Evolutionary conservation across 2,329 filamentous ascomycete species (phyloP), one percentile per base, ranked within the genome.

Genomic region (Gliomastix tumulicola): DNA sequence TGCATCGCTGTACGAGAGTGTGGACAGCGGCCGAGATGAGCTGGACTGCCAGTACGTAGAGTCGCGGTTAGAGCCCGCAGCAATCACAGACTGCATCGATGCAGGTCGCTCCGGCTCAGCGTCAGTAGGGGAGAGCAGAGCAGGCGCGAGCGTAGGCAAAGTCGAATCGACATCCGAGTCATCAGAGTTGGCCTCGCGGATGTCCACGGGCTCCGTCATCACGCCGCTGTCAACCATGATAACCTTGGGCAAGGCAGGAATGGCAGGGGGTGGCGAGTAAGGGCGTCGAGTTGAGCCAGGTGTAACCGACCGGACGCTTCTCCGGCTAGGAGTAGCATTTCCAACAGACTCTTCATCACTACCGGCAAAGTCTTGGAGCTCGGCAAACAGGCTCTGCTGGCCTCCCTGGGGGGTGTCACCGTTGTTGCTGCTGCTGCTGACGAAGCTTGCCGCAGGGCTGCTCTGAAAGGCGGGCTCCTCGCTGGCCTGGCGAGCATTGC

Each of bases 351-450:
- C 82, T 41, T 87, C 84, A 43, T 87, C 85, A 47, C 84, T 82
- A 44, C 79, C 78, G 42, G 78, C 82, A 30, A 96, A 66, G 46
- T 88, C 86, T 36, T 84, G 87, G 30, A 98, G 73, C 59, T 98
- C 92, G 28, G 88, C 88, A 55, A 92, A 94, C 35, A 98, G 68
- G 51, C 84, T 97, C 65, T 95, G 86, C 13, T 77, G 74, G 15
- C 51, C 61, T 30, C 60, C 57, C 39, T 72, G 63, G 9, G 75
- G 66, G 4, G 72, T 76, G 32, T 63, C 64, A 21, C 44, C 57
- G 43, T 66, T 71, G 46, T 67, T 71, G 41, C 65, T 69, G n/a
- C 57, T 62, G 42, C 71, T 66, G 51, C 75, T 78, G 34, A 70
- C 69, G 15, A 59, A 63, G 43, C 72, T 68, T 50, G 74, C 77